Percentiles rank a stretch among this genome's conserved stretches.
Conservation (phyloP, 345 rosid species). For the Abelmoschus esculentus region DNA sequence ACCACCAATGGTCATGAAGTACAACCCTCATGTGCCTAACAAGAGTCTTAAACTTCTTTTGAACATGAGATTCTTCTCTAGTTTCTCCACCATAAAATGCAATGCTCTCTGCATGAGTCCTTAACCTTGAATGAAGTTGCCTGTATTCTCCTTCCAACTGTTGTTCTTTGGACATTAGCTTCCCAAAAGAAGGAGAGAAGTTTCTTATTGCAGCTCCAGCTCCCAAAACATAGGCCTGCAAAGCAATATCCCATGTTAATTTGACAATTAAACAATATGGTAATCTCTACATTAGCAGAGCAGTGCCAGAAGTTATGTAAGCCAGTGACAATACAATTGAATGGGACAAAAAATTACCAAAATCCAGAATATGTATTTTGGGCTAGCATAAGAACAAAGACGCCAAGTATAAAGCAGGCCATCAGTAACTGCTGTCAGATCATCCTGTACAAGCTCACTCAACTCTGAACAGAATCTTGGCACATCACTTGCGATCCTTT, state of each 20-base stretch:
- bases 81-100: conserved; percentile 97
- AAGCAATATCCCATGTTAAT: conserved; percentile 19
- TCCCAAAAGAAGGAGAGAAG: conserved; percentile 94
- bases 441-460: conserved; percentile 90
- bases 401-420: conserved; percentile 93
- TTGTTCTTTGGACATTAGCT: conserved; percentile 87
- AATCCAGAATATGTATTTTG: conserved; percentile 91
- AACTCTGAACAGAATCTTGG: conserved; percentile 94
- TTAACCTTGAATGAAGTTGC: conserved; percentile 87
- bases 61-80: conserved; percentile 88
- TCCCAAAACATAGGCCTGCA: conserved; percentile 83
- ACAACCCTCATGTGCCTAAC: conserved; percentile 66
- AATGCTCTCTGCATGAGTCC: conserved; percentile 98
- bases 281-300: conserved; percentile 1
- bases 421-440: conserved; percentile 85
- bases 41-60: conserved; percentile 72
- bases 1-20: conserved; percentile 99
- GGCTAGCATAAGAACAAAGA: conserved; percentile 94
- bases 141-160: conserved; percentile 99
- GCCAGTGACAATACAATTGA: conserved; percentile 1
- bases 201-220: conserved; percentile 84
- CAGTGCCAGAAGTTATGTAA: conserved; percentile 1
- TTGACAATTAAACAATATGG: conserved; percentile 2
- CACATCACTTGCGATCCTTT: conserved; percentile 91
- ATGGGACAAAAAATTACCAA: conserved; percentile 45